These are phyloP conservation scores for Fusarium siculi DNA, from an alignment of 2,329 filamentous ascomycete species.

Conservation along the genomic window DNA sequence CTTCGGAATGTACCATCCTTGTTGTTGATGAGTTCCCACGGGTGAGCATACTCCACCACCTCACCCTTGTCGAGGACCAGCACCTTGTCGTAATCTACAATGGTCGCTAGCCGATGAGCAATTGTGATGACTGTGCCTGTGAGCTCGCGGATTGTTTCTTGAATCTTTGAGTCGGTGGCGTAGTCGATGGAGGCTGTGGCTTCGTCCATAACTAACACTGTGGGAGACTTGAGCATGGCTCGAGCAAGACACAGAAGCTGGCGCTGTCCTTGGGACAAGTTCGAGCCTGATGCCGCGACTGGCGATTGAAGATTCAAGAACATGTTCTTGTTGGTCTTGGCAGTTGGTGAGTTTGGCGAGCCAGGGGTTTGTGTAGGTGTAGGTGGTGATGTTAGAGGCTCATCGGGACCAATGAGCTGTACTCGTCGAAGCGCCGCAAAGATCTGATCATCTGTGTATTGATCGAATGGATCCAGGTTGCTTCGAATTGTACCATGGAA, in stretches of 20 bases:
- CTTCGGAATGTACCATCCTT: constrained; percentile 71
- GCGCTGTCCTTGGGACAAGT: constrained; percentile 94
- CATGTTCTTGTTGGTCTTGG: constrained; percentile 87
- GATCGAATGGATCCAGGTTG: constrained; percentile 91
- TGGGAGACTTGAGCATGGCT: constrained; percentile 89
- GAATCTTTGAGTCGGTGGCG: constrained; percentile 93
- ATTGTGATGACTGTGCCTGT: constrained; percentile 96
- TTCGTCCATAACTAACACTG: constrained; percentile 98
- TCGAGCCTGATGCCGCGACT: constrained; percentile 90
- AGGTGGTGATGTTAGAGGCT: constrained; percentile 50
- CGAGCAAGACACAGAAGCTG: constrained; percentile 94
- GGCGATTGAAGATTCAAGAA: constrained; percentile 87
- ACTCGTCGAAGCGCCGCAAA: constrained; percentile 88
- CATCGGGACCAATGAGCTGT: constrained; percentile 79
- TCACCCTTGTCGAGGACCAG: constrained; percentile 90
- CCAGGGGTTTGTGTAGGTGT: constrained; percentile 42
- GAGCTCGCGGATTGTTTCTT: constrained; percentile 94
- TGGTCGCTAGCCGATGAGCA: constrained; percentile 93
- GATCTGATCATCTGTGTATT: constrained; percentile 91
- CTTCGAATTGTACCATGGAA: constrained; percentile 92
- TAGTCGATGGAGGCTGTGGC: constrained; percentile 98
- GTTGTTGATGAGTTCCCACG: constrained; percentile 80
- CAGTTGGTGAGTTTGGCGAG: constrained; percentile 48
- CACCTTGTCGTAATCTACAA: constrained; percentile 98
- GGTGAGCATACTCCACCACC: constrained; percentile 91